A percentile compares a stretch with the other conserved stretches of the same genome.
Evolutionary conservation across 2,329 filamentous ascomycete species (phyloP).

Genomic region (Hyphodiscus sp.): DNA sequence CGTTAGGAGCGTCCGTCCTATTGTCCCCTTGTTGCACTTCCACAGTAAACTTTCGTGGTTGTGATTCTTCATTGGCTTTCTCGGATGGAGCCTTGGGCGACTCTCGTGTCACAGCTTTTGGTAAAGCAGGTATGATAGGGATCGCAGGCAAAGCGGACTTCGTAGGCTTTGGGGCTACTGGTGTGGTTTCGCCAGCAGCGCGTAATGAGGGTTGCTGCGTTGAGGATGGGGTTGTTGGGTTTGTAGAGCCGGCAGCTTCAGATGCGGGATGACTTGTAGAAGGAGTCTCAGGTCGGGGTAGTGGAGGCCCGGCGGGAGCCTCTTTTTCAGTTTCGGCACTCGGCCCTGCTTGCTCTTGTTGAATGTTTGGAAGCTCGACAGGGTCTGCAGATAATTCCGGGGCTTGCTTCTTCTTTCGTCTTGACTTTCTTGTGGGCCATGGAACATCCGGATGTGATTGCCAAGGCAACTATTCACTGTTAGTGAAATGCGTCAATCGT

Average conservation of each 20-base stretch:
- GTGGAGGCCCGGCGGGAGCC: constrained; percentile 30
- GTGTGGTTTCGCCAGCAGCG: constrained; percentile 20
- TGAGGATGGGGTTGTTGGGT: constrained; percentile 50
- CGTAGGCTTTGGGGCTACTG: constrained; percentile 19
- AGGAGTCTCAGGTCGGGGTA: constrained; percentile 40
- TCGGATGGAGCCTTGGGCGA: constrained; percentile 9
- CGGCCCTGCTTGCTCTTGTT: constrained; percentile 4
- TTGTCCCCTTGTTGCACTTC: constrained; percentile 8
- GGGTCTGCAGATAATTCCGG: constrained; percentile 18
- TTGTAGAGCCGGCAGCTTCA: constrained; percentile 36
- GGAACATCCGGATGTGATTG: constrained; percentile 42
- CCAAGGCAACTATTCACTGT: constrained; percentile 48
- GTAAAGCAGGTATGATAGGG: constrained; percentile 40
- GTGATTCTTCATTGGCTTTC: constrained; percentile 11
- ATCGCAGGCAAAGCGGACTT: constrained; percentile 33
- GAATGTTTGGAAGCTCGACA: constrained; percentile 19
- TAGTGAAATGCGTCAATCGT: constrained; percentile 18
- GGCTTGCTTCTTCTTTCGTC: constrained; percentile 37
- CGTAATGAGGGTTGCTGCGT: constrained; percentile 23
- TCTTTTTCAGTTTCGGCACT: constrained; percentile 3
- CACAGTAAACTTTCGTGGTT: constrained; percentile 6
- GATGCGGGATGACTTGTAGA: constrained; percentile 35
- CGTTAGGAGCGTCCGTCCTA: constrained; percentile 4
- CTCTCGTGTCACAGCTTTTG: constrained; percentile 37
- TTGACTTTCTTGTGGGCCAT: constrained; percentile 41